Evolutionary conservation across 1,284 basidiomycete genomes (phyloP).

Genomic region (Melanopsichium pennsylvanicum): DNA sequence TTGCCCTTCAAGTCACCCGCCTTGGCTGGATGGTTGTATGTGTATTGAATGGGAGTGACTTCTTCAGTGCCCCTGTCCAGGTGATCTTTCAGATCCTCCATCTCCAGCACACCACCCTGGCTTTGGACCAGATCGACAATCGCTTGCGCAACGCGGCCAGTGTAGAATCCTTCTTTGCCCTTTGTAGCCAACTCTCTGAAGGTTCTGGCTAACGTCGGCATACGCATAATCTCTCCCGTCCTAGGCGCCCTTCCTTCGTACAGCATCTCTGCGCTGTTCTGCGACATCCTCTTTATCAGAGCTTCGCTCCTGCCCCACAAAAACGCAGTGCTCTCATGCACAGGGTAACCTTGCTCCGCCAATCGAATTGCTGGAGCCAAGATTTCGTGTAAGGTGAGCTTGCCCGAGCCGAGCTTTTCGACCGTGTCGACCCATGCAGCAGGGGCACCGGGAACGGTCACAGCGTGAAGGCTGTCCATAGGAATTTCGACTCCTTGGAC

Average conservation of each 20-base stretch:
- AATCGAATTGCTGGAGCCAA: slow-evolving; percentile 73
- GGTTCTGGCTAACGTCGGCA: slow-evolving; percentile 80
- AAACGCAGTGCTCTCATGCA: slow-evolving; percentile 50
- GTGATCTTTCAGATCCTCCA: slow-evolving; percentile 84
- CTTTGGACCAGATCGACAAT: slow-evolving; percentile 78
- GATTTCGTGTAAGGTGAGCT: slow-evolving; percentile 79
- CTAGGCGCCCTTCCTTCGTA: slow-evolving; percentile 75
- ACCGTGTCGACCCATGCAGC: slow-evolving; percentile 93
- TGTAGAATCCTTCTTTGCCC: slow-evolving; percentile 91
- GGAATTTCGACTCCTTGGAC: slow-evolving; percentile 71
- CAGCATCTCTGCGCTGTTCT: slow-evolving; percentile 83
- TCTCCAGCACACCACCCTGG: slow-evolving; percentile 86
- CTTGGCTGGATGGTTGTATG: slow-evolving; percentile 70
- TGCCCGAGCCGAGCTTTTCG: slow-evolving; percentile 82
- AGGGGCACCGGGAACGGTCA: slow-evolving; percentile 91
- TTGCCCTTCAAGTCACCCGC: slow-evolving; percentile 57
- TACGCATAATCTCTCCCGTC: slow-evolving; percentile 66
- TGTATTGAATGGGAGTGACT: slow-evolving; percentile 89
- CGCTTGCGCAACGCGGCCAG: slow-evolving; percentile 83
- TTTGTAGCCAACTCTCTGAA: slow-evolving; percentile 80
- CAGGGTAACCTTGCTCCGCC: slow-evolving; percentile 63
- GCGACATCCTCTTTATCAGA: slow-evolving; percentile 80
- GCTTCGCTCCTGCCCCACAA: slow-evolving; percentile 78
- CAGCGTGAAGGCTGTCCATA: slow-evolving; percentile 74
- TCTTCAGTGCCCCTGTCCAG: slow-evolving; percentile 71